Conservation (phyloP, 352 stramenopile genomes). For the Elongisporangium undulatum region DNA sequence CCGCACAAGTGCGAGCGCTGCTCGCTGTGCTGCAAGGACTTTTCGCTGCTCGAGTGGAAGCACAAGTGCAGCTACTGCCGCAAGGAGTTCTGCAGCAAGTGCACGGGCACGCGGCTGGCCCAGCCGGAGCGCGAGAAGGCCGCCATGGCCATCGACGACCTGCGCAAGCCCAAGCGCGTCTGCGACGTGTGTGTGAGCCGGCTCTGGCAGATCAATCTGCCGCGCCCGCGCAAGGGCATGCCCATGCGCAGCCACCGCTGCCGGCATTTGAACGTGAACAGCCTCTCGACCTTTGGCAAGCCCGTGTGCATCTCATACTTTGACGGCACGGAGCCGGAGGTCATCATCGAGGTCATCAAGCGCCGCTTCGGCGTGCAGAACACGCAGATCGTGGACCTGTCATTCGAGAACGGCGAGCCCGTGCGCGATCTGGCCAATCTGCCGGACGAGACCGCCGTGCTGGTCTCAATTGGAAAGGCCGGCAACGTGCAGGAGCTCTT, state of each 20-base stretch:
- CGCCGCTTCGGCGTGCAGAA: constrained; percentile 72
- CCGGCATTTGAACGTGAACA: constrained; percentile 78
- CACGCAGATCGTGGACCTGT: constrained; percentile 78
- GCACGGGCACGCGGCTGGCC: constrained; percentile 66
- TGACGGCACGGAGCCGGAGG: constrained; percentile 65
- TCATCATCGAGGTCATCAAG: constrained; percentile 73
- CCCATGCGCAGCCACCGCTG: constrained; percentile 33
- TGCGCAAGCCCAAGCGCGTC: constrained; percentile 54
- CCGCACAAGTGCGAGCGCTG: constrained; percentile 60
- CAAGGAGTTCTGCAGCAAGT: constrained; percentile 82
- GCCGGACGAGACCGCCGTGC: constrained; percentile 58
- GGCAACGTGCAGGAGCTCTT: constrained; percentile 64
- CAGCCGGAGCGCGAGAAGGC: constrained; percentile 57
- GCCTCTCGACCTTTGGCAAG: constrained; percentile 71
- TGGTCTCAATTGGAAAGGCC: constrained; percentile 73
- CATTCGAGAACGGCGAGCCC: constrained; percentile 60
- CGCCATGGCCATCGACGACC: constrained; percentile 31
- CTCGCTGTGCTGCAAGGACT: constrained; percentile 67
- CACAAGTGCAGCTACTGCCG: constrained; percentile 80
- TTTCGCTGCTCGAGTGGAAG: constrained; percentile 80
- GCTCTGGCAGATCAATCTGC: constrained; percentile 79
- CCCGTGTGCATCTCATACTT: constrained; percentile 81
- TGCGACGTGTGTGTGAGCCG: constrained; percentile 74
- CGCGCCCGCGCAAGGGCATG: constrained; percentile 56
- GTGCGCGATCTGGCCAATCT: constrained; percentile 47